These are phyloP conservation scores for Geotrichum histeridarum DNA, from an alignment of 1,139 yeast genomes.

Conservation along the genomic window DNA sequence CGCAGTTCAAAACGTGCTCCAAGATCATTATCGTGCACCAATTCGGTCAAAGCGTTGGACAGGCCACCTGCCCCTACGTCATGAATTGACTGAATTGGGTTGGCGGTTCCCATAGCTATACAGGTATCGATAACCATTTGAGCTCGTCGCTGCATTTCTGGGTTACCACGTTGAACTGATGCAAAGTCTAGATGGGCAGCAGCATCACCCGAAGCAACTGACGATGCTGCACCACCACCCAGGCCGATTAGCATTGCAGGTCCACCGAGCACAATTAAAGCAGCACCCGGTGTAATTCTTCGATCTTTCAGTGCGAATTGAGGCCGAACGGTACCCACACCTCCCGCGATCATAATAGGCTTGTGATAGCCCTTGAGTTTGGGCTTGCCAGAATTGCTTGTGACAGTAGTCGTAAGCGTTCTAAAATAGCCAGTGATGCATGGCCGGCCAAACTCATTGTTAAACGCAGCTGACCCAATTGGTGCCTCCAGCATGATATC, in stretches of 20 bases:
- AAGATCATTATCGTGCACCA: conserved; percentile 92
- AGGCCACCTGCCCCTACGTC: conserved; percentile 99
- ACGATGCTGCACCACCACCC: conserved; percentile 99
- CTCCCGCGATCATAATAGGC: conserved; percentile 99
- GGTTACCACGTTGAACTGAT: conserved; percentile 98
- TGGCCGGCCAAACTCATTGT: conserved; percentile 98
- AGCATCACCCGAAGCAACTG: conserved; percentile 91
- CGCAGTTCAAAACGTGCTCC: conserved; percentile 94
- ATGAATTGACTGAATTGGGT: conserved; percentile 92
- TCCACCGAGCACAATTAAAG: conserved; percentile 92
- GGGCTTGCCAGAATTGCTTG: conserved; percentile 53
- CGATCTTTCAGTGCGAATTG: conserved; percentile 83
- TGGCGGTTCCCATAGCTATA: conserved; percentile 69
- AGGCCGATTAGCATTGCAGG: conserved; percentile 98
- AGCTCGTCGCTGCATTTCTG: conserved; percentile 98
- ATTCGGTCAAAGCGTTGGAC: conserved; percentile 93
- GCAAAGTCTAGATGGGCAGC: conserved; percentile 95
- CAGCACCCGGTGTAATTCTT: conserved; percentile 87
- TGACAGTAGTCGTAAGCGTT: conserved; percentile 79
- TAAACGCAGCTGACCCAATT: conserved; percentile 95
- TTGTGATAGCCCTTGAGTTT: conserved; percentile 96
- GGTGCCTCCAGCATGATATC: conserved; percentile 98
- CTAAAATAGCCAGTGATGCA: conserved; percentile 96
- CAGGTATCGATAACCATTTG: conserved; percentile 97
- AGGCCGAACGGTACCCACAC: conserved; percentile 94